Evolutionary conservation across 108 stramenopile genomes (phyloP).

Genomic region (Chaetoceros muelleri): DNA sequence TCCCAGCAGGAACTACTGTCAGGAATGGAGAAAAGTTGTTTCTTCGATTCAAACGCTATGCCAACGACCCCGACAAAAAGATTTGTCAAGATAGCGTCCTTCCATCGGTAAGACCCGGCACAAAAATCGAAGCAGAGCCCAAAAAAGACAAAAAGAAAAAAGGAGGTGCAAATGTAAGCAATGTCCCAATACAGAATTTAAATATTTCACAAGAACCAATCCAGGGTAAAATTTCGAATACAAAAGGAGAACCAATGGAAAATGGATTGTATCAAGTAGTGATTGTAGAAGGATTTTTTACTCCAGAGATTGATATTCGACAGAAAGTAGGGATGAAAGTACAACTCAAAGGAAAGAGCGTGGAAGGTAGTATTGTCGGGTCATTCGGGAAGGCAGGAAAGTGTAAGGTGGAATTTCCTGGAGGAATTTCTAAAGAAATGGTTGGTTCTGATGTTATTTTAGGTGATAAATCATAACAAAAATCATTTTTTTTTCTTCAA

Average conservation of each 20-base stretch:
- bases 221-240: constrained; percentile 50
- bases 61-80: constrained; percentile 64
- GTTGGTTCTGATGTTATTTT: constrained; percentile 1
- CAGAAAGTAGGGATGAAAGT: constrained; percentile 50
- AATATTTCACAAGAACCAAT: neutral
- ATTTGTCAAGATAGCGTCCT: constrained; percentile 71
- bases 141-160: constrained; percentile 38
- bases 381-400: constrained; percentile 94
- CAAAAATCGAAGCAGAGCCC: constrained; percentile 38
- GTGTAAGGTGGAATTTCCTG: constrained; percentile 78
- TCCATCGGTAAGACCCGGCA: constrained; percentile 47
- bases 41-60: constrained; percentile 73
- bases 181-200: constrained; percentile 4
- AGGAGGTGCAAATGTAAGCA: constrained; percentile 26
- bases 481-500: too few relatives aligned
- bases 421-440: constrained; percentile 53
- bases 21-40: constrained; percentile 55
- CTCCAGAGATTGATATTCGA: constrained; percentile 78
- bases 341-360: constrained; percentile 36
- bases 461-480: too few relatives aligned
- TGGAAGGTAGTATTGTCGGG: constrained; percentile 59
- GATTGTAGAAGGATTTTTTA: constrained; percentile 82
- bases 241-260: constrained; percentile 68
- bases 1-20: constrained; percentile 66
- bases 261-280: constrained; percentile 57